Evolutionary conservation across 495 filamentous ascomycete species (phyloP), one percentile per base, ranked within the genome.

Genomic region (Oidiodendron maius): DNA sequence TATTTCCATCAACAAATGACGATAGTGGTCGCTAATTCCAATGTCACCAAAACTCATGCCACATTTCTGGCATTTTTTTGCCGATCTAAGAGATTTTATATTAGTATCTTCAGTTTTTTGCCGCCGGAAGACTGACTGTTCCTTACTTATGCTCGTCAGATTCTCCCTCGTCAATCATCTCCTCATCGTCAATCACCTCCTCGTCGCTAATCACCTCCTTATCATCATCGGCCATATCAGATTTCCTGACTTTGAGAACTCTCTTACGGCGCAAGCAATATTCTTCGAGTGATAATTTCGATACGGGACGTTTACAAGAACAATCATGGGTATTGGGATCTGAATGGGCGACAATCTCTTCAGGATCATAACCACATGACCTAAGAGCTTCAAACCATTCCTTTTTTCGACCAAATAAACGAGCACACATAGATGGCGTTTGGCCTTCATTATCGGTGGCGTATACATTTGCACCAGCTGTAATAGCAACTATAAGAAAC

Each of bases 361-460:
- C 13, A n/a, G 32, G 16, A 10, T 49, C 48, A 38, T 24, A 51
- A 1, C 48, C 48, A 36, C 40, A 23, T n/a, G 24, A 38, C 23
- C 30, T 24, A 25, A 51, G 48, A 37, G 48, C 48, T 44, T 51
- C 40, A 17, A 22, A 10, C 48, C 48, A 51, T 26, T 51, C 48
- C 4, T 18, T 26, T 25, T 37, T 18, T 15, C 40, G 48, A 3
- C 32, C 40, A 25, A 25, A 44, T 17, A 41, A 22, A 8, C 11
- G 4, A 20, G 48, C 48, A 21, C 13, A 11, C 40, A 44, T 44
- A 37, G 21, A 44, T 17, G 40, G 40, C 4, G 48, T 44, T 24
- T 44, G 9, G 17, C 48, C 48, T 9, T 22, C 18, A 24, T 44
- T 23, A 36, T 51, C 38, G 15, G 21, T 25, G 9, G 40, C 40